These are phyloP conservation scores for Pichia pseudocactophila DNA, from an alignment of 805 yeast genomes.

Conservation along the genomic window DNA sequence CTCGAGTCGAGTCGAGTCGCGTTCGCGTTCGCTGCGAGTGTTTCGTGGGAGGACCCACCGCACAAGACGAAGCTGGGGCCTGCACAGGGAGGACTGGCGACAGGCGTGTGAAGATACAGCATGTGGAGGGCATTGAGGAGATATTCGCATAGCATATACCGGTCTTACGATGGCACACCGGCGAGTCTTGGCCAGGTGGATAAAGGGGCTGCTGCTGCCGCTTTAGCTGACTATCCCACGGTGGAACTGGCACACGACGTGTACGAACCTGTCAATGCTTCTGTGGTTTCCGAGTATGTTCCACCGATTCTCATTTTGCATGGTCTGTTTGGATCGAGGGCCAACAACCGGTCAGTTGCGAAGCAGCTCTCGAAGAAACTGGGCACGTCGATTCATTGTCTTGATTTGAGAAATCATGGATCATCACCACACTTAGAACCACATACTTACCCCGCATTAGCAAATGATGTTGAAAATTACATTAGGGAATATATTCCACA, in stretches of 20 bases:
- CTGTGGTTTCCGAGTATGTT: constrained; percentile 7
- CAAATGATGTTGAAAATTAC: constrained; percentile 78
- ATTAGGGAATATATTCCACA: constrained; percentile 35
- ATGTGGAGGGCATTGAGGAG: neutral
- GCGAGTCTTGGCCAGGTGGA: constrained; percentile 14
- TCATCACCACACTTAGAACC: constrained; percentile 69
- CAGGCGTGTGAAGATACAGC: no score
- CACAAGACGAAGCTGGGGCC: no score
- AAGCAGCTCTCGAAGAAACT: constrained; percentile 40
- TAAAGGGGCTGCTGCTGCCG: constrained; percentile 12
- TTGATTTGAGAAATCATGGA: constrained; percentile 89
- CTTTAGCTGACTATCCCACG: constrained; percentile 31
- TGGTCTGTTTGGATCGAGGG: constrained; percentile 79
- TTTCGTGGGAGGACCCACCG: no score
- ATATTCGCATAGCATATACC: neutral
- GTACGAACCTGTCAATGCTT: constrained; percentile 18
- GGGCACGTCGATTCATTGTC: constrained; percentile 51
- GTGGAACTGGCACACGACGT: constrained; percentile 50
- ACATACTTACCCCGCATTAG: constrained; percentile 72
- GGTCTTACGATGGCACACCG: constrained; percentile 23
- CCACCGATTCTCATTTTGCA: constrained; percentile 72
- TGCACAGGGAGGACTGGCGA: no score
- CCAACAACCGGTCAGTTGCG: constrained; percentile 78
- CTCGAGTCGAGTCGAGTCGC: no score
- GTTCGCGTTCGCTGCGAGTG: no score